Evolutionary conservation across 345 rosid genomes (phyloP), one percentile per base, ranked within the genome.

Genomic region (Theobroma cacao): DNA sequence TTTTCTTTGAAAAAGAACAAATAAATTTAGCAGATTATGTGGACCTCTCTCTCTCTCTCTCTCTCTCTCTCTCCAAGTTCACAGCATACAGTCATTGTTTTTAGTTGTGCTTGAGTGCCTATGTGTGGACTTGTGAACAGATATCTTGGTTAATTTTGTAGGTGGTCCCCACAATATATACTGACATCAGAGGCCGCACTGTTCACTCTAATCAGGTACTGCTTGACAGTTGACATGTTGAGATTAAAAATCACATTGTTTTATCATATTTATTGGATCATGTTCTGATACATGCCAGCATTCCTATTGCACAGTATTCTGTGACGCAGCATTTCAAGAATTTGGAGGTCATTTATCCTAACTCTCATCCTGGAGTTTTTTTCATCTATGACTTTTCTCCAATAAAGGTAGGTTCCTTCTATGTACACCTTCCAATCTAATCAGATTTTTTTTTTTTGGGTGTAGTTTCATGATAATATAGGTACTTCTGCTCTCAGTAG

Each of bases 361-460:
- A 86, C 61, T 75, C 79, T 5, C 83, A 87, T 38, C 89, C 95
- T 28, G 98, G 97, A 73, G 94, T 95, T 72, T 93, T 92, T 90
- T 91, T 95, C 92, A 86, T 90, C 84, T 93, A 93, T 79, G 98
- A 93, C 75, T 90, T 95, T 34, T 93, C 95, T 60, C 98, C 98
- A 20, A 93, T 95, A 50, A 95, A 95, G 98, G 98, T 92, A 75
- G 31, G 65, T 61, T 75, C 33, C 66, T 45, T 41, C 47, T 26
- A 43, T 80, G 45, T 64, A 47, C 4, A 48, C 62, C 26, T 62
- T 20, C 13, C 47, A 40, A 73, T 38, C 48, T 56, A 72, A 47
- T 67, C 26, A 55, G 71, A 59, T 45, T 45, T 68, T 72, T 58
- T 28, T 24, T 70, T n/a, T n/a, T n/a, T n/a, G n/a, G n/a, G 34